A percentile compares a stretch with the other conserved stretches of the same genome.
Evolutionary conservation across 2,329 filamentous ascomycete genomes (phyloP).

Genomic region (Aspergillus spinulosporus): DNA sequence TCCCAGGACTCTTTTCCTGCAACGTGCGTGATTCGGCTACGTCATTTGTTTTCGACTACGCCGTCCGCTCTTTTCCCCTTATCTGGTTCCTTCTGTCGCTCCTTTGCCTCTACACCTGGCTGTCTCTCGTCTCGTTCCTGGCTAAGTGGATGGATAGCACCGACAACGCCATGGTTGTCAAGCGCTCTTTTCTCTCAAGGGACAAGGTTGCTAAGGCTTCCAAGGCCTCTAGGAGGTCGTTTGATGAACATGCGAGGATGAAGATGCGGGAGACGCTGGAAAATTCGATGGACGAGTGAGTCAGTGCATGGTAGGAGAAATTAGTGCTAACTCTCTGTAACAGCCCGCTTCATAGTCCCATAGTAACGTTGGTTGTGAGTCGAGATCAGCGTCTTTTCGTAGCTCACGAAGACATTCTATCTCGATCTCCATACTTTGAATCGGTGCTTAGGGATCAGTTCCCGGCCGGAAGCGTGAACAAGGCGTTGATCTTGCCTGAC

Average conservation of each 20-base stretch:
- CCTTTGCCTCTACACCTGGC: constrained; percentile 49
- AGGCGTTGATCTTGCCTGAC: constrained; percentile 75
- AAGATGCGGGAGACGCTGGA: constrained; percentile 85
- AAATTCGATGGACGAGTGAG: constrained; percentile 49
- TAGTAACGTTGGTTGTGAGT: constrained; percentile 84
- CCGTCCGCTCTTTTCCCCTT: constrained; percentile 45
- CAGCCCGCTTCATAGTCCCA: constrained; percentile 64
- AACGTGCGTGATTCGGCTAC: constrained; percentile 54
- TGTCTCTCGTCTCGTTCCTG: constrained; percentile 46
- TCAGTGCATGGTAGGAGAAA: constrained; percentile 6
- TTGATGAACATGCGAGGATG: constrained; percentile 76
- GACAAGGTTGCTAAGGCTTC: constrained; percentile 86
- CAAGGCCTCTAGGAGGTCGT: constrained; percentile 73
- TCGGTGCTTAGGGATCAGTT: constrained; percentile 70
- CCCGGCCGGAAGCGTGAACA: constrained; percentile 68
- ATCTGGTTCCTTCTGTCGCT: constrained; percentile 36
- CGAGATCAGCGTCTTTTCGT: constrained; percentile 86
- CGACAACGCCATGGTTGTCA: constrained; percentile 71
- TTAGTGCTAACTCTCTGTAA: constrained; percentile 13
- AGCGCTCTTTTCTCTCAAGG: constrained; percentile 80
- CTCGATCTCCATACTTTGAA: constrained; percentile 80
- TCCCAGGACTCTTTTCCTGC: constrained; percentile 55
- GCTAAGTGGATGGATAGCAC: constrained; percentile 25
- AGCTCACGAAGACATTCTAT: constrained; percentile 89
- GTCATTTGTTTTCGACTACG: constrained; percentile 42